Evolutionary conservation across 371 early-diverging fungal species (phyloP).

Genomic region (Mortierella sp.): DNA sequence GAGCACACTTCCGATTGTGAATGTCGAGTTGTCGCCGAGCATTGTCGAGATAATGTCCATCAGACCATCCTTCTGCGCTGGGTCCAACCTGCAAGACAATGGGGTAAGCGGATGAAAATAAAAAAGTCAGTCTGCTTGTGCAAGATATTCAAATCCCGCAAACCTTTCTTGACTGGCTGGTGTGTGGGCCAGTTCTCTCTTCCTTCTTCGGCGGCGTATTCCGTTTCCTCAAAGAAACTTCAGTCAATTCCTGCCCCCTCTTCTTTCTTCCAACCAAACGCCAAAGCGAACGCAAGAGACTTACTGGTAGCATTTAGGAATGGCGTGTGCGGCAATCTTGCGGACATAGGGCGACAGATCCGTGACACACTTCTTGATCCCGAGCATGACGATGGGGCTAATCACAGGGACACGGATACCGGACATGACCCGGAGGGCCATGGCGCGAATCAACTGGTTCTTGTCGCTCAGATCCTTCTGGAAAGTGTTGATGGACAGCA

Average conservation of each 20-base stretch:
- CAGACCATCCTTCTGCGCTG: conserved; percentile 79
- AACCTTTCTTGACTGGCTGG: no score
- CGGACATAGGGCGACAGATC: conserved; percentile 95
- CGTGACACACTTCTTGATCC: conserved; percentile 86
- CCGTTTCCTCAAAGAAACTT: no score
- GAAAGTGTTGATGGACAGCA: conserved; percentile 96
- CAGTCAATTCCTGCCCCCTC: neutral
- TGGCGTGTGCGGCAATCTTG: conserved; percentile 92
- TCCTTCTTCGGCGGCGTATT: neutral
- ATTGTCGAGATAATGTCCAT: conserved; percentile 82
- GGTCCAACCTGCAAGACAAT: conserved; percentile 74
- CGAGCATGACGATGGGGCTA: conserved; percentile 89
- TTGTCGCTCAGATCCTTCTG: conserved; percentile 96
- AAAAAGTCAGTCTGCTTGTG: neutral
- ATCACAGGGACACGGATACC: conserved; percentile 94
- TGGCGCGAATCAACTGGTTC: conserved; percentile 92
- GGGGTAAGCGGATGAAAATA: neutral
- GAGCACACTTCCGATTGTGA: conserved; percentile 90
- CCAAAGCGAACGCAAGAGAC: no score
- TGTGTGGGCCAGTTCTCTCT: no score
- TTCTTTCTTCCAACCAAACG: neutral
- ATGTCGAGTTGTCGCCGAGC: conserved; percentile 87
- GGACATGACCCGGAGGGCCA: conserved; percentile 96
- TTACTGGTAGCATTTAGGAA: conserved; percentile 89
- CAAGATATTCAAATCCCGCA: neutral